Evolutionary conservation across 192 early-diverging fungal species (phyloP).

Genomic region (Fimicolochytrium jonesii): DNA sequence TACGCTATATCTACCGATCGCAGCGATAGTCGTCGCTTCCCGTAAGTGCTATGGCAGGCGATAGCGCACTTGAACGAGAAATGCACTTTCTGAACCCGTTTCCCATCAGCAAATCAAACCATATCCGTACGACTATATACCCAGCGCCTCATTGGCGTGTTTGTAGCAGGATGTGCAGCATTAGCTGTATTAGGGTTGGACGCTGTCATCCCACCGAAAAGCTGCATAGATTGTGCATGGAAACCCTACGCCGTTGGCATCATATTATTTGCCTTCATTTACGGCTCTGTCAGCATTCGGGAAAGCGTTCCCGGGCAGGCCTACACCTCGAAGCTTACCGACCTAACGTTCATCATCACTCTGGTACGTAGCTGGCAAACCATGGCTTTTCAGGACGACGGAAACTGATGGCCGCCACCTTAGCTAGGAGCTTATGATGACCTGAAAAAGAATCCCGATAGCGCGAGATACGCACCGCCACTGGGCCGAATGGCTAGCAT

Average conservation of each 20-base stretch:
- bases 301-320: constrained; percentile 23
- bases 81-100: too few species aligned
- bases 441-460: background rate
- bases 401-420: background rate
- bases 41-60: constrained; percentile 1
- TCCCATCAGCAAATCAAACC: constrained; percentile 24
- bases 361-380: background rate
- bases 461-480: constrained; percentile 2
- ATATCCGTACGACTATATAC: constrained; percentile 16
- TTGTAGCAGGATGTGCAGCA: constrained; percentile 8
- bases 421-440: constrained; percentile 24
- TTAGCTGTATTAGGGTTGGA: constrained; percentile 13
- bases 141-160: constrained; percentile 18
- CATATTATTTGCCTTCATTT: constrained; percentile 19
- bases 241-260: constrained; percentile 22
- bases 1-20: constrained; percentile 13
- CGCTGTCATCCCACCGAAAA: background rate
- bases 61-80: background rate
- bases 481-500: constrained; percentile 18
- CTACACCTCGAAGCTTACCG: constrained; percentile 22
- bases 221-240: constrained; percentile 12
- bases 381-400: background rate
- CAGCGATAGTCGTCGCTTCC: constrained; percentile 9
- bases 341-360: constrained; percentile 22
- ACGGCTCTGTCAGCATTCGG: constrained; percentile 2